A percentile compares a stretch with the other conserved stretches of the same genome.
phyloP scores from a whole-genome alignment of 805 yeast species.

The Kockiozyma suomiensis region DNA sequence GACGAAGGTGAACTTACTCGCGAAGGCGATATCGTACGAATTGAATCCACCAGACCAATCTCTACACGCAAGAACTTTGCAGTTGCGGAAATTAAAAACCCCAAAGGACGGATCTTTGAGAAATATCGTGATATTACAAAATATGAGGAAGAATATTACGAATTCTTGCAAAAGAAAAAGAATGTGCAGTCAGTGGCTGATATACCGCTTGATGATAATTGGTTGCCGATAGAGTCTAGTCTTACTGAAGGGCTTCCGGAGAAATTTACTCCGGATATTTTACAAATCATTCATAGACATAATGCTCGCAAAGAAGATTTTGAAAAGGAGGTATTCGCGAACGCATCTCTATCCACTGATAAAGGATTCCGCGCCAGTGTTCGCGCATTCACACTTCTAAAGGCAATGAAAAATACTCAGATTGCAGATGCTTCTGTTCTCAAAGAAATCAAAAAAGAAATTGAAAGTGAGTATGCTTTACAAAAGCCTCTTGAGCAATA shows the following conservation, averaged over 20 bases:
- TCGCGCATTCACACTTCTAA: slow-evolving; percentile 4
- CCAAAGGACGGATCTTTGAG: slow-evolving; percentile 19
- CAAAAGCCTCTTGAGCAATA: slow-evolving; percentile 7
- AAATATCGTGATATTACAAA: slow-evolving; percentile 12
- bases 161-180: slow-evolving; percentile 2
- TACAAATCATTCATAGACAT: slow-evolving; percentile 22
- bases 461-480: slow-evolving; percentile 2
- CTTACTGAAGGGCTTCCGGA: neutral
- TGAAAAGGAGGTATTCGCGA: neutral
- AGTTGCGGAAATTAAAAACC: slow-evolving; percentile 86
- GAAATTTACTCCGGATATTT: slow-evolving; percentile 8
- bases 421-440: neutral
- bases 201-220: slow-evolving; percentile 7
- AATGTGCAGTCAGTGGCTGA: neutral
- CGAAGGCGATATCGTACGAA: slow-evolving; percentile 94
- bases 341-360: neutral
- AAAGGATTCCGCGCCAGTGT: slow-evolving; percentile 8
- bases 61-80: slow-evolving; percentile 84
- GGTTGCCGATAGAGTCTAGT: slow-evolving; percentile 1
- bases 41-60: slow-evolving; percentile 80
- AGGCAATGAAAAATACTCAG: neutral
- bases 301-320: slow-evolving; percentile 4
- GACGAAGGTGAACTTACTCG: slow-evolving; percentile 90
- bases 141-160: slow-evolving; percentile 8
- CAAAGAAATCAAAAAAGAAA: slow-evolving; percentile 2